Evolutionary conservation across 169 alveolate genomes (phyloP).

Genomic region (Plasmodium berghei): DNA sequence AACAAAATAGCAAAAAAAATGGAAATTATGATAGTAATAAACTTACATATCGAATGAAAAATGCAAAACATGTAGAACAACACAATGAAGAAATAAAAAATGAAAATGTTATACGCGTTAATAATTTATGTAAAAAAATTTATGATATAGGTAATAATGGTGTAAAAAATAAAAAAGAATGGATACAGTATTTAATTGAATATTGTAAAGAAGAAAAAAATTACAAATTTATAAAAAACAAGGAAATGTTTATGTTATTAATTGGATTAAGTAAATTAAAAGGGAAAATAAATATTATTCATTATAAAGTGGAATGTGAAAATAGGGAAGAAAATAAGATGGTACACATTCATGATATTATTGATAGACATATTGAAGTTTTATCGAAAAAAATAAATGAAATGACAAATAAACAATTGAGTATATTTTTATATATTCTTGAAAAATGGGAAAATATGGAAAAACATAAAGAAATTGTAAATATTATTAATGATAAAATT

Average conservation of each 20-base stretch:
- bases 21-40: not conserved
- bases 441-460: slow-evolving; percentile 29
- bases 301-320: not conserved
- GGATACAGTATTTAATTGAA: slow-evolving; percentile 35
- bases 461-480: slow-evolving; percentile 15
- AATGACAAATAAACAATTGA: slow-evolving; percentile 40
- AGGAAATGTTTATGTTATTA: slow-evolving; percentile 33
- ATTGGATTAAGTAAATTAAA: slow-evolving; percentile 48
- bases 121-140: slow-evolving; percentile 47
- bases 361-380: slow-evolving; percentile 18
- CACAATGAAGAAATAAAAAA: not conserved
- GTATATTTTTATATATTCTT: slow-evolving; percentile 42
- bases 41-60: not conserved
- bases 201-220: slow-evolving; percentile 24
- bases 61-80: not conserved
- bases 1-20: not conserved
- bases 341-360: slow-evolving; percentile 8
- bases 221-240: slow-evolving; percentile 9
- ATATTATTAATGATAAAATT: slow-evolving; percentile 27
- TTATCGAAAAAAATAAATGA: slow-evolving; percentile 28
- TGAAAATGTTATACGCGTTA: not conserved
- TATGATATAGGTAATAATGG: slow-evolving; percentile 34
- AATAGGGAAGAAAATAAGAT: not conserved
- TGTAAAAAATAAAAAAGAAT: slow-evolving; percentile 40
- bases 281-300: not conserved